Base-by-base conservation (phyloP, 1,139 yeast genomes). In the Komagataea norvegica region DNA sequence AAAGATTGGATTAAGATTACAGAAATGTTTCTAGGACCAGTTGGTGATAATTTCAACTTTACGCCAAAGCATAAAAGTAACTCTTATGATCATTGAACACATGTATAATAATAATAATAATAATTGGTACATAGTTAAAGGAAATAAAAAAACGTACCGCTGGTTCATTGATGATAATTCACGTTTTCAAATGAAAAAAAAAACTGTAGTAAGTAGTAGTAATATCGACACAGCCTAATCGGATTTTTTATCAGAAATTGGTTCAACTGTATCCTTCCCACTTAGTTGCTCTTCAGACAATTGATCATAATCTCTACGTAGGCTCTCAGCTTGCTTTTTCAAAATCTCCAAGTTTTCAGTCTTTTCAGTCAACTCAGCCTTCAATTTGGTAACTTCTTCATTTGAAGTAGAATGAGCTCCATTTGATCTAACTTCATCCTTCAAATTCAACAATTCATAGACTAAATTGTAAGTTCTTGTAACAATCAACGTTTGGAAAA, bases 51-150 rank as follows among this genome's bases (percentile, higher is more conserved):
- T 31, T 91, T 93, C 64, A 76, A 74, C 37, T 91, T 88, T 59
- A 72, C 74, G 41, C 98, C 99, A 36, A 91, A 91, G 63, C 99
- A 91, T 61, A 91, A 89, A 70, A 85, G 95, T 62, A 91, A 85
- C 52, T 71, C 96, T 3, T 84, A 76, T 54, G 74, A 74, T n/a
- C n/a, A n/a, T n/a, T n/a, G n/a, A n/a, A n/a, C n/a, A n/a, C n/a
- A n/a, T n/a, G n/a, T n/a, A n/a, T n/a, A n/a, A n/a, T n/a, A n/a
- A n/a, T n/a, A n/a, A n/a, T n/a, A n/a, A n/a, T n/a, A n/a, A n/a
- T n/a, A n/a, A n/a, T n/a, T n/a, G n/a, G n/a, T n/a, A n/a, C n/a
- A n/a, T n/a, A n/a, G n/a, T n/a, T n/a, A n/a, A n/a, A n/a, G n/a
- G n/a, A n/a, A n/a, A n/a, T n/a, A n/a, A n/a, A n/a, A n/a, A n/a